phyloP scores from a whole-genome alignment of 495 filamentous ascomycete species.

The Hypoxylon rickii region DNA sequence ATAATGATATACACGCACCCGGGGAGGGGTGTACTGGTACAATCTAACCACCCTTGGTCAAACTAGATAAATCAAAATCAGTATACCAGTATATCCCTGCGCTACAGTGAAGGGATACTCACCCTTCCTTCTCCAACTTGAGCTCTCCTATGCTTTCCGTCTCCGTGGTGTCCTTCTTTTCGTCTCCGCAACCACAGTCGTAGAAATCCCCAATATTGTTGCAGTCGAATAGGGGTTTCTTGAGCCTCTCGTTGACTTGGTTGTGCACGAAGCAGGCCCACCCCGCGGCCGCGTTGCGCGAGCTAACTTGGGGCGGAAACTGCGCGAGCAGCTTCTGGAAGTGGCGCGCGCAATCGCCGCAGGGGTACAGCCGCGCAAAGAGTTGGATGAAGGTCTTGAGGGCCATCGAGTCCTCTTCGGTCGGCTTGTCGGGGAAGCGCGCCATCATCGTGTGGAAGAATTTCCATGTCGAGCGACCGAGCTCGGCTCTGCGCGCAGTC shows the following conservation, averaged over 20 bases:
- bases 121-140: constrained; percentile 48
- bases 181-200: constrained; percentile 92
- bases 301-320: constrained; percentile 90
- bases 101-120: constrained; percentile 6
- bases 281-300: constrained; percentile 78
- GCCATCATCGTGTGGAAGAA: constrained; percentile 95
- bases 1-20: too few relatives aligned
- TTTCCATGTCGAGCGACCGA: constrained; percentile 88
- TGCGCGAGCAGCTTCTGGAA: constrained; percentile 81
- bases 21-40: neutral
- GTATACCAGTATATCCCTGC: constrained; percentile 5
- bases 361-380: constrained; percentile 91
- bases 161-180: constrained; percentile 48
- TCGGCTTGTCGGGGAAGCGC: constrained; percentile 86
- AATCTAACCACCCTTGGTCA: constrained; percentile 23
- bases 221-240: constrained; percentile 86
- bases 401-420: constrained; percentile 79
- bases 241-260: constrained; percentile 83
- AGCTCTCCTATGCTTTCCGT: constrained; percentile 33
- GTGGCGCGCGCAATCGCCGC: constrained; percentile 91
- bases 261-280: constrained; percentile 98
- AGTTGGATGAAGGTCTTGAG: constrained; percentile 85
- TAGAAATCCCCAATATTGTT: constrained; percentile 88
- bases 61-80: constrained; percentile 3
- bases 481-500: constrained; percentile 70